These are phyloP conservation scores for Schrenkiella parvula DNA, from an alignment of 345 rosid genomes.

Conservation along the genomic window DNA sequence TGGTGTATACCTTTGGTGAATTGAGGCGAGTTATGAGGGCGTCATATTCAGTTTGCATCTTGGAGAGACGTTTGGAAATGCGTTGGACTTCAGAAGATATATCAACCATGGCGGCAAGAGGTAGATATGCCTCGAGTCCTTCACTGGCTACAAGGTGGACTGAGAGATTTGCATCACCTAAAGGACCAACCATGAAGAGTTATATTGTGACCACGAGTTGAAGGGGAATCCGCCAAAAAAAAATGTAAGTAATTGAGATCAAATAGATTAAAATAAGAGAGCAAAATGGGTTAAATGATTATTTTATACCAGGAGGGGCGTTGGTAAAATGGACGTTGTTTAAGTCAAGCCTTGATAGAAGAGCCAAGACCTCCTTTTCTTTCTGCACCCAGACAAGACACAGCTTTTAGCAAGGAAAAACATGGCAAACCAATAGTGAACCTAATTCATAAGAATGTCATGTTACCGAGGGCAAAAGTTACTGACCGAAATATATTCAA, in stretches of 20 bases:
- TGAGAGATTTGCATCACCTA: constrained; percentile 76
- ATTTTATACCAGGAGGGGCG: constrained; percentile 66
- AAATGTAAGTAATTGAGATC: background rate
- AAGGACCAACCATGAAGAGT: constrained; percentile 1
- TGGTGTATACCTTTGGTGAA: constrained; percentile 58
- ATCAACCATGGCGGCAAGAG: constrained; percentile 91
- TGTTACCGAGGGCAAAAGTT: background rate
- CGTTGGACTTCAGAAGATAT: constrained; percentile 86
- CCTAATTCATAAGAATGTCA: background rate
- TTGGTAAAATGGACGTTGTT: constrained; percentile 55
- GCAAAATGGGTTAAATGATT: background rate
- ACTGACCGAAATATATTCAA: constrained; percentile 82
- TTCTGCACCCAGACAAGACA: constrained; percentile 49
- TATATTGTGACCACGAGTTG: background rate
- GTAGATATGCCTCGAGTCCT: constrained; percentile 96
- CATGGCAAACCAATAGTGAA: background rate
- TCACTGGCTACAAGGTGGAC: constrained; percentile 94
- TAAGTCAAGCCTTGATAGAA: constrained; percentile 77
- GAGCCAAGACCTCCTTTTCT: constrained; percentile 81
- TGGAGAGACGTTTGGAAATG: constrained; percentile 80
- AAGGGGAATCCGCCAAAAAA: background rate
- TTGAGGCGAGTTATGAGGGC: constrained; percentile 68
- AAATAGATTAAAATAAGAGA: background rate
- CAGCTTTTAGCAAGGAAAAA: background rate
- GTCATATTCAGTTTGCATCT: constrained; percentile 84